phyloP scores from a whole-genome alignment of 2,329 filamentous ascomycete species.

The Verticillium albo-atrum region DNA sequence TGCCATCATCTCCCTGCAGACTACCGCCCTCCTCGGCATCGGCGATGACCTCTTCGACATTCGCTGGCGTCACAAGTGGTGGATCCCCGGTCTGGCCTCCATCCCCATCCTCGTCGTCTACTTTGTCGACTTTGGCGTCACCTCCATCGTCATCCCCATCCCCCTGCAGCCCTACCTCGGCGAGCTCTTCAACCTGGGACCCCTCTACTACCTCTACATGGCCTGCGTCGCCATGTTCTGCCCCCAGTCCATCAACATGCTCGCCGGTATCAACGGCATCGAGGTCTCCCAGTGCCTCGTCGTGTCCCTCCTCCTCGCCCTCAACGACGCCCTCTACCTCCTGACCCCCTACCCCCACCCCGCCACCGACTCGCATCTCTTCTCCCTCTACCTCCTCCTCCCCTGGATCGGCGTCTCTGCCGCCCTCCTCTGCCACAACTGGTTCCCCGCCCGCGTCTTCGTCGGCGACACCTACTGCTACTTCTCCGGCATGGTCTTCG shows the following conservation, averaged over 20 bases:
- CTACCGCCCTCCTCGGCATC: constrained; percentile 84
- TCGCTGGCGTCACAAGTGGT: constrained; percentile 97
- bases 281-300: constrained; percentile 93
- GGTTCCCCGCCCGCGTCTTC: constrained; percentile 92
- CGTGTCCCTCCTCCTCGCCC: constrained; percentile 74
- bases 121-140: constrained; percentile 97
- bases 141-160: constrained; percentile 86
- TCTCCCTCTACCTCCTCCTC: constrained; percentile 90
- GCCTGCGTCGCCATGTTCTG: constrained; percentile 94
- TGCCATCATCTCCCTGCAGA: constrained; percentile 87
- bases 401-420: constrained; percentile 91
- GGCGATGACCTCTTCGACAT: constrained; percentile 98
- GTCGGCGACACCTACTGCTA: constrained; percentile 99
- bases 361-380: constrained; percentile 90
- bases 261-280: constrained; percentile 99
- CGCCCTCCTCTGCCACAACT: constrained; percentile 86
- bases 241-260: constrained; percentile 97
- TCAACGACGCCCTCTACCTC: constrained; percentile 89
- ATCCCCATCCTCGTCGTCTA: constrained; percentile 95
- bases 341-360: constrained; percentile 82
- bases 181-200: constrained; percentile 75
- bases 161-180: constrained; percentile 82
- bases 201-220: constrained; percentile 95
- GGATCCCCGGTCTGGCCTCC: constrained; percentile 90
- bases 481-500: constrained; percentile 98